Evolutionary conservation across 2,329 filamentous ascomycete species (phyloP).

Genomic region (Penicillium sp.): DNA sequence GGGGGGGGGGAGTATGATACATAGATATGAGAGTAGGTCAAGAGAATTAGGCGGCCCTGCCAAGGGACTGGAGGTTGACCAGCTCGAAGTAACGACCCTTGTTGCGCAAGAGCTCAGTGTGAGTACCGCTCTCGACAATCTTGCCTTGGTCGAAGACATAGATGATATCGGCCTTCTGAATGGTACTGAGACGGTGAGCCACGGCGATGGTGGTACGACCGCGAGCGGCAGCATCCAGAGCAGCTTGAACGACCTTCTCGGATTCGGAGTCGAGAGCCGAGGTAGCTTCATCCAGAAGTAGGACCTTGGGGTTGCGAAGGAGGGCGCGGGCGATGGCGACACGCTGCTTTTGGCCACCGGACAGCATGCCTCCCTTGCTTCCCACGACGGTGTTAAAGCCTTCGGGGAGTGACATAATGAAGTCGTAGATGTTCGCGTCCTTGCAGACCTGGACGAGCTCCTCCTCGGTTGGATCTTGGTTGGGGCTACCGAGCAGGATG

Average conservation of each 20-base stretch:
- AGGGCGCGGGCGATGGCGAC: slow-evolving; percentile 90
- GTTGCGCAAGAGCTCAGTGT: slow-evolving; percentile 66
- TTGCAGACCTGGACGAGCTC: slow-evolving; percentile 75
- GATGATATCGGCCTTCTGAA: slow-evolving; percentile 90
- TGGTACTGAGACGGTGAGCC: slow-evolving; percentile 85
- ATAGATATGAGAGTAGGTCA: neutral
- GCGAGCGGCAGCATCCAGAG: slow-evolving; percentile 76
- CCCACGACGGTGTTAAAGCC: slow-evolving; percentile 84
- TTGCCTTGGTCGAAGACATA: slow-evolving; percentile 93
- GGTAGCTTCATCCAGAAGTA: slow-evolving; percentile 77
- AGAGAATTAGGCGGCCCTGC: slow-evolving; percentile 47
- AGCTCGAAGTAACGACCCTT: slow-evolving; percentile 74
- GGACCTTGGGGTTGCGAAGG: slow-evolving; percentile 82
- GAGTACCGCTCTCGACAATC: slow-evolving; percentile 80
- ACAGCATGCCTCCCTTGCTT: slow-evolving; percentile 78
- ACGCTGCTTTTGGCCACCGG: slow-evolving; percentile 91
- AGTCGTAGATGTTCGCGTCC: slow-evolving; percentile 90
- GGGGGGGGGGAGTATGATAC: neutral
- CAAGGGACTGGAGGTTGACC: slow-evolving; percentile 75
- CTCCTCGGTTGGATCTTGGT: slow-evolving; percentile 66
- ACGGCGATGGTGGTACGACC: slow-evolving; percentile 90
- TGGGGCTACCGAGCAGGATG: slow-evolving; percentile 72
- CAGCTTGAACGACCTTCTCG: slow-evolving; percentile 60
- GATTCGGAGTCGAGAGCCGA: slow-evolving; percentile 51
- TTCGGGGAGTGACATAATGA: slow-evolving; percentile 80